A percentile compares a stretch with the other conserved stretches of the same genome.
Conservation (phyloP, 202 grass and related monocot species). For the Setaria viridis region DNA sequence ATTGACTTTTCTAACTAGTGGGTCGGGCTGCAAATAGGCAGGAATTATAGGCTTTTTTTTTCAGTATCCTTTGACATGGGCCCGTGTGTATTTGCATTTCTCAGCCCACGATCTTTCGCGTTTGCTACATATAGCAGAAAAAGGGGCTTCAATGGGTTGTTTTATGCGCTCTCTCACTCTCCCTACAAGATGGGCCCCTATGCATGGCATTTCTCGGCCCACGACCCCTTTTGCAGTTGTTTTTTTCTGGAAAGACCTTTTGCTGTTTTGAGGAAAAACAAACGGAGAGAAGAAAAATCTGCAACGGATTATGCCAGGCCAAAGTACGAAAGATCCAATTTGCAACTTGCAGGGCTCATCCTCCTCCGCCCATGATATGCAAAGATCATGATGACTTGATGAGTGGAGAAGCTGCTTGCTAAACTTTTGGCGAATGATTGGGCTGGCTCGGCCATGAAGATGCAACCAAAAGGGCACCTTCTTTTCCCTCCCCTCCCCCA, state of each 20-base stretch:
- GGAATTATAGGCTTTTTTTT: no score
- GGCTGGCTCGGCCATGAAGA: slow-evolving; percentile 5
- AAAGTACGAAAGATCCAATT: not conserved
- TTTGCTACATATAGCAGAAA: not conserved
- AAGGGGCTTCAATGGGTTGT: no score
- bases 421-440: slow-evolving; percentile 15
- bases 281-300: not conserved
- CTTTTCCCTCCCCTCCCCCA: not conserved
- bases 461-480: slow-evolving; percentile 38
- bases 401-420: slow-evolving; percentile 32
- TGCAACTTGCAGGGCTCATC: slow-evolving; percentile 41
- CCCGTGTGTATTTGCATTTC: not conserved
- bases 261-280: not conserved
- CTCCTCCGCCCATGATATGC: slow-evolving; percentile 37
- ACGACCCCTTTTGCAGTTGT: not conserved
- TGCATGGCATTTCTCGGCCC: not conserved
- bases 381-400: slow-evolving; percentile 12
- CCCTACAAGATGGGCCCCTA: not conserved
- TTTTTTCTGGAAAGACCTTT: not conserved
- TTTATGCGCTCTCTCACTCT: not conserved
- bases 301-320: not conserved
- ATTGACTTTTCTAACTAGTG: not conserved
- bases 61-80: no score
- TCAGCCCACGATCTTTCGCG: not conserved
- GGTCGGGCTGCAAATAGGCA: not conserved